Evolutionary conservation across 805 yeast genomes (phyloP).

Genomic region (Candida xyloterini): DNA sequence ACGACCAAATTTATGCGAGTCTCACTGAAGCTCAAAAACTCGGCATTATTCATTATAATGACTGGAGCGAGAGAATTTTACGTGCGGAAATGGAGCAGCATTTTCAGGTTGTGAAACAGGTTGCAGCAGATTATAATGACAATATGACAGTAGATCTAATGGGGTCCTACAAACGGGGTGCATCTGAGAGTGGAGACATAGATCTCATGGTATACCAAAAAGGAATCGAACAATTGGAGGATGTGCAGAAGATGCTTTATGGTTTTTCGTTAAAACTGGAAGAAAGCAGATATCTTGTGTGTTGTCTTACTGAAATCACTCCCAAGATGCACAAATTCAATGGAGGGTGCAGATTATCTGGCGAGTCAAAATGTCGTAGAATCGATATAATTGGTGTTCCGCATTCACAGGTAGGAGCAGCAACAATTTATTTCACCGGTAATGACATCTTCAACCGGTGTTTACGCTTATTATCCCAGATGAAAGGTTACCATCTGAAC

Average conservation of each 20-base stretch:
- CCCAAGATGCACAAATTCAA: conserved; percentile 30
- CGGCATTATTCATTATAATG: conserved; percentile 47
- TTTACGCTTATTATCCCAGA: conserved; percentile 41
- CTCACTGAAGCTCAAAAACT: conserved; percentile 29
- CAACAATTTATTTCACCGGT: conserved; percentile 53
- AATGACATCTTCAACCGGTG: conserved; percentile 49
- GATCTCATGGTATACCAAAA: conserved; percentile 46
- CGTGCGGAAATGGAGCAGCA: conserved; percentile 45
- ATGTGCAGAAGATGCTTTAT: conserved; percentile 16
- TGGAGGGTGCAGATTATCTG: conserved; percentile 36
- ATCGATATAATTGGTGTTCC: conserved; percentile 50
- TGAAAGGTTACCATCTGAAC: conserved; percentile 37
- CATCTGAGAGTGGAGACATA: conserved; percentile 47
- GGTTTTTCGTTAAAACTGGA: conserved; percentile 14
- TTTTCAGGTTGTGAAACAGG: conserved; percentile 30
- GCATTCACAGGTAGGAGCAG: conserved; percentile 44
- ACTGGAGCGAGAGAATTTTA: conserved; percentile 44
- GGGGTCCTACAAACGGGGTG: conserved; percentile 54
- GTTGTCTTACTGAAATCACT: conserved; percentile 20
- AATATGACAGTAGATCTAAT: conserved; percentile 37
- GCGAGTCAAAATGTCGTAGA: conserved; percentile 41
- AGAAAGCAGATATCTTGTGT: conserved; percentile 20
- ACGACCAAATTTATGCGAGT: conserved; percentile 9
- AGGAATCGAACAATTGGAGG: conserved; percentile 26
- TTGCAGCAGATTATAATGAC: conserved; percentile 32